Base-by-base conservation (phyloP, 208 protist species). In the Acanthamoeba healyi region DNA sequence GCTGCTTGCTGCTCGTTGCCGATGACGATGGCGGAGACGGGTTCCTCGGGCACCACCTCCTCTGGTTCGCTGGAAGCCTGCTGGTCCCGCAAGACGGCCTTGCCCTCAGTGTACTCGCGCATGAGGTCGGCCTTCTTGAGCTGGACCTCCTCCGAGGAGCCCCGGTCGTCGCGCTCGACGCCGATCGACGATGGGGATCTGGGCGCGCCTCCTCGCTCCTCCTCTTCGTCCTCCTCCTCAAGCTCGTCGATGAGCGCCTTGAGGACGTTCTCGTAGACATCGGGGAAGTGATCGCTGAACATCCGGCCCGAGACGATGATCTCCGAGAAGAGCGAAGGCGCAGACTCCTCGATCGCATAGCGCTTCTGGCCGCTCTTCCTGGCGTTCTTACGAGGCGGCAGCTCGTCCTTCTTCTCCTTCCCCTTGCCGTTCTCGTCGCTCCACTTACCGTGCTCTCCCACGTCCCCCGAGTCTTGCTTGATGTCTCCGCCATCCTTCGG, bases 191-290 rank as follows among this genome's bases (percentile, higher is more conserved):
- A 44, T 17, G 56, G 26, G 0, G 29, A 67, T 17, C 22, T 34
- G 10, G 9, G 58, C 26, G 67, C 2, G 1, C 19, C 74, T 5
- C 19, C 74, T 7, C 32, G 26, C 26, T 34, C 44, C 12, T 58
- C 42, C 46, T 56, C 44, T 56, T 84, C 42, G 44, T 84, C 74
- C 38, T 81, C 72, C 22, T 81, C 72, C 24, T 81, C 72, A 1
- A 84, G 46, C 32, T 91, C 84, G n/a, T 91, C 61, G 24, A 72
- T 22, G 26, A 91, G 56, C 26, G 36, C 38, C 84, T 72, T 91
- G 56, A 91, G 61, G 34, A 91, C 84, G 36, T 91, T 91, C 84
- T 91, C 84, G 61, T 91, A 91, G 29, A 91, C 56, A n/a, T 91
- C 84, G 2, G 84, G 84, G 26, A 91, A 74, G 54, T 91, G 84